phyloP scores from a whole-genome alignment of 306 rosid species.

The Citrullus colocynthis region DNA sequence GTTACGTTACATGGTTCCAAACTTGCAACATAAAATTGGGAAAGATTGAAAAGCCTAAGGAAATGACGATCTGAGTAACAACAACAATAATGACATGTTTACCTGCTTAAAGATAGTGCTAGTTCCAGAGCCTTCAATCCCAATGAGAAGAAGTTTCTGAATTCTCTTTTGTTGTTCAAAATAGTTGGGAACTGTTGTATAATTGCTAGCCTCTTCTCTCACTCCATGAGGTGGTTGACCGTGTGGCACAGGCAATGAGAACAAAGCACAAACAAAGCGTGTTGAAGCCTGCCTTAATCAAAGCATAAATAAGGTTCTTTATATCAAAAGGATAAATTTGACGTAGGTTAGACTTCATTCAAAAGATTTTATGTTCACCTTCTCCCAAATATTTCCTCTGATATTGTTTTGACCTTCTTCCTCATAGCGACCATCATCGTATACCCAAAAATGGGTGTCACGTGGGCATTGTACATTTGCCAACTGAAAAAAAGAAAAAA shows the following conservation, averaged over 20 bases:
- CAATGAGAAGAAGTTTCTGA: conserved; percentile 93
- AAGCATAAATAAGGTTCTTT: conserved; percentile 17
- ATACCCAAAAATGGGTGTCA: conserved; percentile 99
- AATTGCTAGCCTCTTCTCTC: conserved; percentile 75
- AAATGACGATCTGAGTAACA: background rate
- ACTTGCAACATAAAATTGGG: background rate
- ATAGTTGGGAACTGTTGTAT: conserved; percentile 65
- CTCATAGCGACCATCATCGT: conserved; percentile 95
- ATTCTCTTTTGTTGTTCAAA: conserved; percentile 74
- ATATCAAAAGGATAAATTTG: conserved; percentile 11
- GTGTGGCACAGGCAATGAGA: conserved; percentile 77
- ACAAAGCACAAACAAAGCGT: conserved; percentile 56
- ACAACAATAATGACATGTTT: background rate
- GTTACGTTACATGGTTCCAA: background rate
- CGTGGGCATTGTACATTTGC: conserved; percentile 99
- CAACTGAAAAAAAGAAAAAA: conserved; percentile 28
- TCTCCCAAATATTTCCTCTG: conserved; percentile 97
- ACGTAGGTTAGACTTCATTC: conserved; percentile 5
- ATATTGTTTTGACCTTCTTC: conserved; percentile 99
- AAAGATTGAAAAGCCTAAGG: background rate
- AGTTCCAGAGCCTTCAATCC: conserved; percentile 89
- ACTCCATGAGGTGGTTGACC: conserved; percentile 62
- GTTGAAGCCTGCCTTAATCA: conserved; percentile 65
- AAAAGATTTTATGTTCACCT: conserved; percentile 32
- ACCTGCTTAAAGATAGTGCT: conserved; percentile 99